These are phyloP conservation scores for Adenanthera pavonina DNA, from an alignment of 306 rosid species.

Conservation along the genomic window DNA sequence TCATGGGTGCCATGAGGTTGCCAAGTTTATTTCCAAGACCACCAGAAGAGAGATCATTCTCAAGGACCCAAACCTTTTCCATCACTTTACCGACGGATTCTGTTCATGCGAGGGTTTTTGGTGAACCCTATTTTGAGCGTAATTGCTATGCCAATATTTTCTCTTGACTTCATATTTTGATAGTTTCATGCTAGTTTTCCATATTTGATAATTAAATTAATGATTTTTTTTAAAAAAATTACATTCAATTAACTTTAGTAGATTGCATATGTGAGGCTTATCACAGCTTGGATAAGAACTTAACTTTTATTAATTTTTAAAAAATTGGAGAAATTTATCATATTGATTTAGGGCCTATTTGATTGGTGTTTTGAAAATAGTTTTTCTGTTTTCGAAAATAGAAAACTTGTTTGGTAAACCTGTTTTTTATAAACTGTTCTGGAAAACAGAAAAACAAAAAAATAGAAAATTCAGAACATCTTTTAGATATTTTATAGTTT, in stretches of 20 bases:
- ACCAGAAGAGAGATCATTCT: slow-evolving; percentile 63
- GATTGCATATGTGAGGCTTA: background rate
- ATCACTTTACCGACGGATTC: slow-evolving; percentile 63
- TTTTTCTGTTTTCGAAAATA: no score
- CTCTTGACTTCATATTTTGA: background rate
- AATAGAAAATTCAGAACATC: no score
- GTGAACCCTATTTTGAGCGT: slow-evolving; percentile 36
- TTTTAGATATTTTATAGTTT: no score
- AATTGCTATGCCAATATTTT: background rate
- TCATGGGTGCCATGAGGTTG: slow-evolving; percentile 60
- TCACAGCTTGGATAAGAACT: background rate
- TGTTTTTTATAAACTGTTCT: no score
- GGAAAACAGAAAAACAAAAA: no score
- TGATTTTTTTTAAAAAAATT: background rate
- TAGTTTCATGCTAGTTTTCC: background rate
- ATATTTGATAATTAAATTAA: background rate
- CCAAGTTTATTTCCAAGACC: slow-evolving; percentile 56
- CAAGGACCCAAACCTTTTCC: slow-evolving; percentile 69
- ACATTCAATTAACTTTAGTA: background rate
- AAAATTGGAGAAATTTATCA: background rate
- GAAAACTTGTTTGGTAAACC: no score
- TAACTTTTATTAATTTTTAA: background rate
- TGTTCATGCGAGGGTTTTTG: slow-evolving; percentile 68
- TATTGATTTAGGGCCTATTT: no score
- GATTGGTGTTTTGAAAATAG: no score